These are phyloP conservation scores for Erythrophleum ivorense DNA, from an alignment of 331 rosid genomes.

Conservation along the genomic window DNA sequence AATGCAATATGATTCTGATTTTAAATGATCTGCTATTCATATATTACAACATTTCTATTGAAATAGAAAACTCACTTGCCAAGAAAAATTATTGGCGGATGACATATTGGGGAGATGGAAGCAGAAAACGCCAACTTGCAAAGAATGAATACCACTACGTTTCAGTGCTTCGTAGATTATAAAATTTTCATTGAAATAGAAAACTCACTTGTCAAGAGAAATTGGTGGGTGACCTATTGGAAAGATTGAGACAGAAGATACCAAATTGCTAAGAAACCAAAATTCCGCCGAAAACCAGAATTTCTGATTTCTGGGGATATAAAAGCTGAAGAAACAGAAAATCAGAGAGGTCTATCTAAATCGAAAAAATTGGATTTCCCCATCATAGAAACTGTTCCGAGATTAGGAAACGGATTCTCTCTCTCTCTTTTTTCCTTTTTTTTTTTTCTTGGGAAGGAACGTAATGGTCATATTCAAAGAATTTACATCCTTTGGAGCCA, in stretches of 20 bases:
- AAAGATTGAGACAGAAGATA: conserved; percentile 23
- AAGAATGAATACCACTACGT: not conserved
- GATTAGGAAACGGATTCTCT: not conserved
- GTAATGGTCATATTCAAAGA: too few relatives aligned
- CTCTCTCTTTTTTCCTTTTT: not conserved
- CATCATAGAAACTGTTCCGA: not conserved
- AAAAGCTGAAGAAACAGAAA: not conserved
- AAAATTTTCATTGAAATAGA: not conserved
- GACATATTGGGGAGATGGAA: conserved; percentile 39
- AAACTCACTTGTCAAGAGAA: conserved; percentile 35
- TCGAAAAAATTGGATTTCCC: conserved; percentile 19
- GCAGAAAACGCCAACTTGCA: not conserved
- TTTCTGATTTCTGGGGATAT: not conserved
- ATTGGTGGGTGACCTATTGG: conserved; percentile 30
- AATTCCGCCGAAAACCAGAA: conserved; percentile 25
- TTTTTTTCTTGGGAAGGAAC: too few relatives aligned
- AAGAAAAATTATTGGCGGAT: conserved; percentile 23
- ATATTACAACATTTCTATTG: not conserved
- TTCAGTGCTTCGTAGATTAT: not conserved
- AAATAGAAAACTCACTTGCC: conserved; percentile 36
- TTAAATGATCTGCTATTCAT: not conserved
- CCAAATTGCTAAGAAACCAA: not conserved
- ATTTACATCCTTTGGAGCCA: too few relatives aligned
- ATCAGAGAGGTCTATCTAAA: conserved; percentile 8
- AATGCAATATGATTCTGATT: not conserved